Evolutionary conservation across 2,329 filamentous ascomycete species (phyloP).

Genomic region (Trichoderma atrobrunneum): DNA sequence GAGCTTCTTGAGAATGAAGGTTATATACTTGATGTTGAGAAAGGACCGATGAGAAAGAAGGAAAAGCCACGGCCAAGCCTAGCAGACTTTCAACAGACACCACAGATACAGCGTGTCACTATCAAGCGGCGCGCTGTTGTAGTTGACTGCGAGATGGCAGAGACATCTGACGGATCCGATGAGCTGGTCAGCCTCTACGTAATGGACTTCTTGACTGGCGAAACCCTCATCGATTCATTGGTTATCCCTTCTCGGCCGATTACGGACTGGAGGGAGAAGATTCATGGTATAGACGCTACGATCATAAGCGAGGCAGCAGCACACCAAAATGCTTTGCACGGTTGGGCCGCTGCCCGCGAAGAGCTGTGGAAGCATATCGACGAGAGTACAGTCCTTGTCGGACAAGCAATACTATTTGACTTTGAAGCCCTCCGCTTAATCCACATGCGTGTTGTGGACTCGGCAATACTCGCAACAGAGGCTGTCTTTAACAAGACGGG

Average conservation of each 20-base stretch:
- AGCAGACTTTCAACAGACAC: background rate
- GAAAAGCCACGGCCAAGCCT: background rate
- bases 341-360: background rate
- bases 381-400: background rate
- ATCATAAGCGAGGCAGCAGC: background rate
- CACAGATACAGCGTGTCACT: background rate
- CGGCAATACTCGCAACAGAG: background rate
- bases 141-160: background rate
- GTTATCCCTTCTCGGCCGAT: background rate
- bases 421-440: background rate
- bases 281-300: background rate
- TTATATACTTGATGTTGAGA: background rate
- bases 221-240: background rate
- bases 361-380: background rate
- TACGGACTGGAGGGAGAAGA: background rate
- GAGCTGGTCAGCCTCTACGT: background rate
- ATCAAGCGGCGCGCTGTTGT: background rate
- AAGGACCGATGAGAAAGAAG: background rate
- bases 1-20: background rate
- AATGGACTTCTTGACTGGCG: background rate
- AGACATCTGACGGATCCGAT: background rate
- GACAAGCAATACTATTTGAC: background rate
- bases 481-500: background rate
- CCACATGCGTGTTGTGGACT: background rate
- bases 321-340: background rate